Percentiles rank a stretch among this genome's conserved stretches.
Evolutionary conservation across 2,329 filamentous ascomycete genomes (phyloP).

Genomic region (Colletotrichum kahawae): DNA sequence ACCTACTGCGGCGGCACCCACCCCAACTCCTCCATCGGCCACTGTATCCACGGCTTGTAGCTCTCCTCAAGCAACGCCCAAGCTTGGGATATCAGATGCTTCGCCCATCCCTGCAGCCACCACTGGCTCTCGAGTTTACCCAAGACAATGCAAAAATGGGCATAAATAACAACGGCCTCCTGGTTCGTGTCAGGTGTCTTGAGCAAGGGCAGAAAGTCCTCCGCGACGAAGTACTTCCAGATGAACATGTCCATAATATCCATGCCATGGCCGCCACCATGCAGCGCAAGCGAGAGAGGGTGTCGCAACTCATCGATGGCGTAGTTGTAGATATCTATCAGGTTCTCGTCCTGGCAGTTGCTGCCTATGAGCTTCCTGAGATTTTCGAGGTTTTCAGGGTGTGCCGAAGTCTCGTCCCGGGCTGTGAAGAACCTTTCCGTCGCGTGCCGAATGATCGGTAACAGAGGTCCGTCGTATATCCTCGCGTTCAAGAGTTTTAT

Average conservation of each 20-base stretch:
- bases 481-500: conserved; percentile 23
- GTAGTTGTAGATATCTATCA: conserved; percentile 20
- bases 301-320: conserved; percentile 22
- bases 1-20: conserved; percentile 19
- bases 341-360: conserved; percentile 16
- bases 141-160: conserved; percentile 37
- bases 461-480: conserved; percentile 17
- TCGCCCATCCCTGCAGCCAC: conserved; percentile 42
- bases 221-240: conserved; percentile 41
- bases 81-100: conserved; percentile 34
- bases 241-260: conserved; percentile 44
- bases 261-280: conserved; percentile 1
- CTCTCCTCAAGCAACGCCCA: conserved; percentile 38
- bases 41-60: conserved; percentile 37
- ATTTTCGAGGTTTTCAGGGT: conserved; percentile 14
- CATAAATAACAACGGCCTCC: conserved; percentile 38
- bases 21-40: conserved; percentile 27
- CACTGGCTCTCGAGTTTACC: conserved; percentile 35
- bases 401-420: not conserved
- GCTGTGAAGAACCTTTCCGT: conserved; percentile 24
- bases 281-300: conserved; percentile 9
- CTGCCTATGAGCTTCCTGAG: conserved; percentile 22
- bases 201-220: conserved; percentile 40
- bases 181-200: conserved; percentile 26
- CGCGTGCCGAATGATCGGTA: conserved; percentile 26